A percentile compares a stretch with the other conserved stretches of the same genome.
Evolutionary conservation across 2,329 filamentous ascomycete species (phyloP).

Genomic region (Tolypocladium endophyticum): DNA sequence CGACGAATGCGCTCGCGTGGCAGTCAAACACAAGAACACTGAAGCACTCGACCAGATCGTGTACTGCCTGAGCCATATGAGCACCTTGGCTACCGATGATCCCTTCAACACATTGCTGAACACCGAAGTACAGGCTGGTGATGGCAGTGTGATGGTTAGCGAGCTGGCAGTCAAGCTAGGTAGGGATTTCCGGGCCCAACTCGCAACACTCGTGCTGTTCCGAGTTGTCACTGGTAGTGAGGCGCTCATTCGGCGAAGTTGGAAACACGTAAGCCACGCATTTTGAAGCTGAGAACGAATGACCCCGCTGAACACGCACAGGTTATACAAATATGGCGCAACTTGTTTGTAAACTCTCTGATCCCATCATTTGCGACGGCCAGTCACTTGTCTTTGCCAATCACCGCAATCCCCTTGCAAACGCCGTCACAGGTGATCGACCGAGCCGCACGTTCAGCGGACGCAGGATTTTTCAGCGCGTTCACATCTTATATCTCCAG

Average conservation of each 20-base stretch:
- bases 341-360: constrained; percentile 91
- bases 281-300: neutral
- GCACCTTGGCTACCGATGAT: constrained; percentile 66
- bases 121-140: constrained; percentile 86
- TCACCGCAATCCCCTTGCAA: constrained; percentile 79
- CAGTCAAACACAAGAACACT: constrained; percentile 68
- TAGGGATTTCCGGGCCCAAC: constrained; percentile 82
- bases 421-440: constrained; percentile 89
- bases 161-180: constrained; percentile 95
- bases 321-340: constrained; percentile 86
- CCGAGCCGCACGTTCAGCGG: constrained; percentile 63
- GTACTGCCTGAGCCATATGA: constrained; percentile 82
- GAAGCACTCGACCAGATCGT: constrained; percentile 91
- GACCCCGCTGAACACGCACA: constrained; percentile 21
- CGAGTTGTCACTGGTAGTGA: constrained; percentile 83
- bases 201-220: constrained; percentile 93
- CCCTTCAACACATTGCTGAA: constrained; percentile 81
- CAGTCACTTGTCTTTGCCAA: constrained; percentile 52
- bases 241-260: constrained; percentile 61
- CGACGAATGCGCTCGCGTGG: constrained; percentile 90
- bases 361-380: constrained; percentile 68
- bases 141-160: constrained; percentile 95
- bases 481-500: constrained; percentile 97
- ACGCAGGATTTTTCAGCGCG: constrained; percentile 83
- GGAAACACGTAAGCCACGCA: constrained; percentile 51